Base-by-base conservation (phyloP, 306 rosid genomes). In the Prunus mongolica region DNA sequence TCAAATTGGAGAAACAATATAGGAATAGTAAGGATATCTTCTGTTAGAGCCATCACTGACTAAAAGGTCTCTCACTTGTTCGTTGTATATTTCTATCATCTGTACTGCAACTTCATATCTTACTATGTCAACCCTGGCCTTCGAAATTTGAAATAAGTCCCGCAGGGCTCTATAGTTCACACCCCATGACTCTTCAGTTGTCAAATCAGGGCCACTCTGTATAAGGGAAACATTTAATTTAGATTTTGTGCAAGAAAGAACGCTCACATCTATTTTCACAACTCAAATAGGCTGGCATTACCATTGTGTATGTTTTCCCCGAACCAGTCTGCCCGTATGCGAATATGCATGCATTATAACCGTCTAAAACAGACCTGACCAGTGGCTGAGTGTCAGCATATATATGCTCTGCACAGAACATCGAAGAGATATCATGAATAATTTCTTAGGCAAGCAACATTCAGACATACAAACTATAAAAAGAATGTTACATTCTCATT, bases 291-390 rank as follows among this genome's bases (percentile, higher is more conserved):
- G 19, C 14, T 68, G 34, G 54, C 9, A 18, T 81, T 94, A 94
- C 98, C 98, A 95, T 95, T 16, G 98, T 95, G 80, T 90, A 95
- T 12, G 98, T 95, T 87, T 95, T 95, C 74, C 98, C 98, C 2
- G 98, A 95, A 81, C 98, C 98, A 32, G 98, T 95, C 77, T 95
- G 98, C 75, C 98, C 98, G 80, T 90, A 95, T 15, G 98, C 98
- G 77, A 95, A 95, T 82, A 95, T 95, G 86, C 98, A 95, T 41
- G 81, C 96, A 75, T 95, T 95, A 78, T 77, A 95, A 65, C 98
- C 98, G 78, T 95, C 98, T 66, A 95, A 79, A 79, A 78, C 96
- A 0, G 98, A 95, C 81, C 98, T 83, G 76, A 95, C 78, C 86
- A 95, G 72, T 2, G 97, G 95, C 62, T 85, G 93, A 71, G 96